Evolutionary conservation across 805 yeast genomes (phyloP).

Genomic region (Teunomyces pallodes): DNA sequence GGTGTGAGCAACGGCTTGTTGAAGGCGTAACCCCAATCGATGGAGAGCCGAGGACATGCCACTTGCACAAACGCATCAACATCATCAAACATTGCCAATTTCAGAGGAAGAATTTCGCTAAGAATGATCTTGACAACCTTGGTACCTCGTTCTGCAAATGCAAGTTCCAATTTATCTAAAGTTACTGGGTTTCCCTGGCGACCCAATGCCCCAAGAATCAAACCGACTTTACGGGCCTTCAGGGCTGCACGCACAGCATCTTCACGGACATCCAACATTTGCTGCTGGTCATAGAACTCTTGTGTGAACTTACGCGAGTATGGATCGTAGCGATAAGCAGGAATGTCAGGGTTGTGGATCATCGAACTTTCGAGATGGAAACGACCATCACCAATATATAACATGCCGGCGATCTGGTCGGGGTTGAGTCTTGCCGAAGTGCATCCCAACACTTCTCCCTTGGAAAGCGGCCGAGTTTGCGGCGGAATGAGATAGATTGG

Average conservation of each 20-base stretch:
- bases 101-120: constrained; percentile 91
- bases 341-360: constrained; percentile 93
- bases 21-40: constrained; percentile 99
- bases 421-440: constrained; percentile 80
- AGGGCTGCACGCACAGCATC: constrained; percentile 69
- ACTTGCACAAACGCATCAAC: constrained; percentile 95
- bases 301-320: constrained; percentile 87
- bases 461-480: constrained; percentile 87
- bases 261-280: constrained; percentile 69
- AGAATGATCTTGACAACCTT: constrained; percentile 77
- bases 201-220: constrained; percentile 90
- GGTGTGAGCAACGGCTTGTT: constrained; percentile 90
- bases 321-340: constrained; percentile 94
- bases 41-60: constrained; percentile 93
- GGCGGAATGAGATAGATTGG: constrained; percentile 74
- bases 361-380: constrained; percentile 94
- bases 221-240: constrained; percentile 65
- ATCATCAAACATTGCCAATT: constrained; percentile 87
- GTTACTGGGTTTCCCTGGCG: constrained; percentile 90
- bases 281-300: constrained; percentile 84
- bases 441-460: constrained; percentile 95
- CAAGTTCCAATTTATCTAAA: constrained; percentile 59
- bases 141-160: constrained; percentile 53
- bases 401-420: constrained; percentile 69
- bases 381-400: constrained; percentile 94